Base-by-base conservation (phyloP, 441 rosid genomes). In the Omphalea diandra region DNA sequence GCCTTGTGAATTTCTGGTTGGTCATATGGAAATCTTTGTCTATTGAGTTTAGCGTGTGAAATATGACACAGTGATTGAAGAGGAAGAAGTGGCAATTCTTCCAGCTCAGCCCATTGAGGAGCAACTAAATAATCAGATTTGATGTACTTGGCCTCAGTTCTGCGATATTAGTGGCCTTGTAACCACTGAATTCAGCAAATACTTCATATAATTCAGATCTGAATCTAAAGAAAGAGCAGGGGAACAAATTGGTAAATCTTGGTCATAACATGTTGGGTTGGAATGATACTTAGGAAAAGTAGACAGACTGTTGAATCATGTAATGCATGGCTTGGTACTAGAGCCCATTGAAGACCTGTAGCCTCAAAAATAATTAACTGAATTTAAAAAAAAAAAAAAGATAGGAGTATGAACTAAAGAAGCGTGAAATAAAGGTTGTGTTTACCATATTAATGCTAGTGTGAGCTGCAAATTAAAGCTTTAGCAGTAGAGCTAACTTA, bases 41-140 rank as follows among this genome's bases (percentile, higher is more conserved):
- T 54, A 67, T 54, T 55, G 18, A n/a, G 58, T 11, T 32, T 47
- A 67, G 27, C 38, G 17, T 12, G 36, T 68, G 49, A 43, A 46
- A 40, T 55, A 9, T 40, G 71, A 5, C 15, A 18, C 20, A 26
- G 31, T 56, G 7, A n/a, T n/a, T 14, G 12, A 29, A 53, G 7
- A 40, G n/a, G 8, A 18, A 31, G 24, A 11, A 18, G 40, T 68
- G 40, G 41, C 20, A 32, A 43, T 5, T 29, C 0, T 47, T 1
- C n/a, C 27, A 6, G 29, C 20, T 52, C 35, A 44, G 55, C 6
- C 26, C 2, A 31, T 38, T 15, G 36, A 11, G 35, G 43, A 1
- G n/a, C n/a, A n/a, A 43, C 8, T 22, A 17, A 27, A n/a, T 41
- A 32, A 40, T 14, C 36, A 41, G 22, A 27, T 10, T 26, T 20